A percentile compares a stretch with the other conserved stretches of the same genome.
Evolutionary conservation across 2,329 filamentous ascomycete species (phyloP).

Genomic region (Alternaria sp.): DNA sequence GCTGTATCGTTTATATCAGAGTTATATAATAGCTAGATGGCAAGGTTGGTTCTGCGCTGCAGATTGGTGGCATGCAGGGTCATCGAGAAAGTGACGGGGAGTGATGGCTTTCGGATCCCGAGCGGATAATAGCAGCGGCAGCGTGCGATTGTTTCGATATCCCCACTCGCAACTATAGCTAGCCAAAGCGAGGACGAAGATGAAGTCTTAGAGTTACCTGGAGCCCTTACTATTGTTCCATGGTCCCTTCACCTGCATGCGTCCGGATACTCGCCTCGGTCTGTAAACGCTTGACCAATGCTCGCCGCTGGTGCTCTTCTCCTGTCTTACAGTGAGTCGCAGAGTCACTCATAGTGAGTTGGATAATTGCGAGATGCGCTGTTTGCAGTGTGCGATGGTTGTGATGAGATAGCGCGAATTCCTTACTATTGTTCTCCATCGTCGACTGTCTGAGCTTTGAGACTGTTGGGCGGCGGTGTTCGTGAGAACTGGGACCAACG

Average conservation of each 20-base stretch:
- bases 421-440: conserved; percentile 47
- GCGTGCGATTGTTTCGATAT: conserved; percentile 6
- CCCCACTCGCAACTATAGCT: conserved; percentile 10
- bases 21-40: conserved; percentile 9
- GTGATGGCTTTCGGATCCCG: conserved; percentile 4
- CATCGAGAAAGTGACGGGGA: conserved; percentile 9
- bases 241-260: conserved; percentile 11
- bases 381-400: conserved; percentile 17
- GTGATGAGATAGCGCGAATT: conserved; percentile 19
- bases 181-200: background rate
- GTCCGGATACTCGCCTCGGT: conserved; percentile 1
- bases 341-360: background rate
- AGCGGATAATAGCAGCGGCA: conserved; percentile 17
- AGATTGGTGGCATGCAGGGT: conserved; percentile 9
- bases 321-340: conserved; percentile 20
- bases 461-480: conserved; percentile 11
- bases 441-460: conserved; percentile 21
- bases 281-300: conserved; percentile 14
- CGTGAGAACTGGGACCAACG: background rate
- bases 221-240: conserved; percentile 32
- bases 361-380: conserved; percentile 5
- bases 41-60: background rate
- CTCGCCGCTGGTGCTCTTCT: background rate
- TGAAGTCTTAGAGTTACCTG: conserved; percentile 9
- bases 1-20: background rate